phyloP scores from a whole-genome alignment of 169 alveolate species.

The Plasmodium gaboni region DNA sequence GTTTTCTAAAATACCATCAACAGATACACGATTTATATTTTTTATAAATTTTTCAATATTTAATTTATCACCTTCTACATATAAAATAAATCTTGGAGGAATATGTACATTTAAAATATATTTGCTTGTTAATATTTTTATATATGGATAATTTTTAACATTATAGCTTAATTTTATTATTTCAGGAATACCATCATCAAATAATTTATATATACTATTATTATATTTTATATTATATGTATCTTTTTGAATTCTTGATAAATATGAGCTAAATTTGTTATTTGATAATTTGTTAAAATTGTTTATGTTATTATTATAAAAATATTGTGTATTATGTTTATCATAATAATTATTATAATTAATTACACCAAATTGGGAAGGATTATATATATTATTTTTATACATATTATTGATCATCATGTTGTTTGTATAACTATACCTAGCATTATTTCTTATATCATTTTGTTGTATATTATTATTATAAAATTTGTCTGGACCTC shows the following conservation, averaged over 20 bases:
- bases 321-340: neutral
- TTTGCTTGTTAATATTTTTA: conserved; percentile 81
- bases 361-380: conserved; percentile 20
- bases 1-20: conserved; percentile 82
- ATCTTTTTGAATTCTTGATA: conserved; percentile 1
- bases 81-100: conserved; percentile 88
- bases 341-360: conserved; percentile 2
- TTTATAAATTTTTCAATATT: conserved; percentile 68
- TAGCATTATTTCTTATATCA: neutral
- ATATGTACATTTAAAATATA: conserved; percentile 85
- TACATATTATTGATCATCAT: conserved; percentile 42
- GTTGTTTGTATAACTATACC: neutral
- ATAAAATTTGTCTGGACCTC: neutral
- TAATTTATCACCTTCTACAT: conserved; percentile 86
- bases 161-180: conserved; percentile 80
- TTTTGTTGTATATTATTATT: neutral
- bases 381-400: conserved; percentile 39
- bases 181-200: conserved; percentile 85
- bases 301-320: conserved; percentile 11
- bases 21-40: conserved; percentile 78
- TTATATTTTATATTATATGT: conserved; percentile 33
- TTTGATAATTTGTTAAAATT: conserved; percentile 7
- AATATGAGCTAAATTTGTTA: conserved; percentile 1
- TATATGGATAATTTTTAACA: conserved; percentile 80
- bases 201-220: conserved; percentile 34